Conservation (phyloP, 2,329 filamentous ascomycete genomes). For the Ophiostoma sp. region DNA sequence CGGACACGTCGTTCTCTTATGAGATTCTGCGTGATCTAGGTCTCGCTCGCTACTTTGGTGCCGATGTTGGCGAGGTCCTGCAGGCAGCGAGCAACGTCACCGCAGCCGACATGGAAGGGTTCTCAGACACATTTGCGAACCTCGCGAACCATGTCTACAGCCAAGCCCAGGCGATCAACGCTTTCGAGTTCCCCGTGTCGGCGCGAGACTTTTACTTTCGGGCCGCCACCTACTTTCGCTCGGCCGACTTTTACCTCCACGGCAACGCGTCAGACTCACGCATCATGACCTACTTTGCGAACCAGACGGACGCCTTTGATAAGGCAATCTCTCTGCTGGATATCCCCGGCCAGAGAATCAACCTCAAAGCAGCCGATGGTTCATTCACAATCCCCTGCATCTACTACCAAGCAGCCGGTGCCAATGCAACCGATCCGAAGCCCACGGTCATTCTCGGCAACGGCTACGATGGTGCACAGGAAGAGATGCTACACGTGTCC, state of each 20-base stretch:
- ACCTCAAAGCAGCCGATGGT: neutral
- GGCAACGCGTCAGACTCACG: conserved; percentile 34
- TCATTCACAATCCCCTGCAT: conserved; percentile 29
- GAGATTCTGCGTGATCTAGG: conserved; percentile 29
- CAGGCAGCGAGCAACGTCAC: conserved; percentile 30
- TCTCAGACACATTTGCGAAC: neutral
- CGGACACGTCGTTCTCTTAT: conserved; percentile 29
- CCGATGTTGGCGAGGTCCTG: conserved; percentile 31
- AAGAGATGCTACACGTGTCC: conserved; percentile 33
- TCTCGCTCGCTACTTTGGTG: conserved; percentile 28
- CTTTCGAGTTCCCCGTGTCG: conserved; percentile 27
- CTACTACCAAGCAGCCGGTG: conserved; percentile 30
- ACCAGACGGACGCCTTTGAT: conserved; percentile 33
- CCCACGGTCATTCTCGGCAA: conserved; percentile 41
- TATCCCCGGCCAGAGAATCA: conserved; percentile 32
- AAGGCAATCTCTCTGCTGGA: conserved; percentile 31
- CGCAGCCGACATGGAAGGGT: conserved; percentile 30
- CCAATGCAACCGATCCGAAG: conserved; percentile 24
- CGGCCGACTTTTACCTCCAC: conserved; percentile 37
- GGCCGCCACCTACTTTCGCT: conserved; percentile 36
- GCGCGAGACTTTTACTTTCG: conserved; percentile 33
- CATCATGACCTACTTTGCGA: conserved; percentile 32
- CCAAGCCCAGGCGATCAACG: conserved; percentile 26
- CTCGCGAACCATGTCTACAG: conserved; percentile 20
- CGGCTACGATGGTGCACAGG: conserved; percentile 42